These are phyloP conservation scores for Aspergillus terreus DNA, from an alignment of 2,329 filamentous ascomycete species.

Conservation along the genomic window DNA sequence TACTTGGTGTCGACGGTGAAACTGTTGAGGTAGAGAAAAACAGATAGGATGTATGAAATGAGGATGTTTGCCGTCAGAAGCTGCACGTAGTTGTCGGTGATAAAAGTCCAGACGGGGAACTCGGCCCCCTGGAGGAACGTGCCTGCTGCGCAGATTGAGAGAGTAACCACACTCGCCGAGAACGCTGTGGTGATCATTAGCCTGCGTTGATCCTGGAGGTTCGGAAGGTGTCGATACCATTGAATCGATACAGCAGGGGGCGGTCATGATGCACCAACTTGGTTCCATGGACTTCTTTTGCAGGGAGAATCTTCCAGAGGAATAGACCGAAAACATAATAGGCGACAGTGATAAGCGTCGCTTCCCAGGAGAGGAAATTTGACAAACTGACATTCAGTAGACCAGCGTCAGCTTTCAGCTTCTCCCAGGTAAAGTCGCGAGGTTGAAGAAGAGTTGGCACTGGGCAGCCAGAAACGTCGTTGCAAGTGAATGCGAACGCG, in stretches of 20 bases:
- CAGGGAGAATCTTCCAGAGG: constrained; percentile 72
- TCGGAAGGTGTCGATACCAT: constrained; percentile 45
- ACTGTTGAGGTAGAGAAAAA: constrained; percentile 69
- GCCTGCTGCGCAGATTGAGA: constrained; percentile 65
- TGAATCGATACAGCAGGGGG: constrained; percentile 73
- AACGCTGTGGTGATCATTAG: constrained; percentile 54
- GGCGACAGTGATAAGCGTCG: constrained; percentile 61
- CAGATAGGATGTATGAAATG: constrained; percentile 67
- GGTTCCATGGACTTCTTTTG: constrained; percentile 63
- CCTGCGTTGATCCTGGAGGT: not conserved
- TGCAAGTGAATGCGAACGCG: constrained; percentile 76
- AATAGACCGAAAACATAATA: constrained; percentile 73
- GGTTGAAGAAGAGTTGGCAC: constrained; percentile 72
- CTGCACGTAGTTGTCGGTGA: constrained; percentile 82
- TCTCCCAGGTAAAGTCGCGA: constrained; percentile 62
- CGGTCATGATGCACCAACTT: constrained; percentile 62
- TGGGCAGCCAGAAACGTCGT: constrained; percentile 84
- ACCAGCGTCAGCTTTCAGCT: constrained; percentile 70
- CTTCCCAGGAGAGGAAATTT: constrained; percentile 49
- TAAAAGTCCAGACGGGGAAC: constrained; percentile 83
- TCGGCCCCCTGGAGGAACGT: constrained; percentile 71
- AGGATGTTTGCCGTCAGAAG: constrained; percentile 76
- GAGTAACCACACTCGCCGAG: constrained; percentile 63
- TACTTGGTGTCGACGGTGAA: constrained; percentile 61
- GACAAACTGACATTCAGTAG: constrained; percentile 69